phyloP scores from a whole-genome alignment of 768 basidiomycete species.

The Russula sp. region DNA sequence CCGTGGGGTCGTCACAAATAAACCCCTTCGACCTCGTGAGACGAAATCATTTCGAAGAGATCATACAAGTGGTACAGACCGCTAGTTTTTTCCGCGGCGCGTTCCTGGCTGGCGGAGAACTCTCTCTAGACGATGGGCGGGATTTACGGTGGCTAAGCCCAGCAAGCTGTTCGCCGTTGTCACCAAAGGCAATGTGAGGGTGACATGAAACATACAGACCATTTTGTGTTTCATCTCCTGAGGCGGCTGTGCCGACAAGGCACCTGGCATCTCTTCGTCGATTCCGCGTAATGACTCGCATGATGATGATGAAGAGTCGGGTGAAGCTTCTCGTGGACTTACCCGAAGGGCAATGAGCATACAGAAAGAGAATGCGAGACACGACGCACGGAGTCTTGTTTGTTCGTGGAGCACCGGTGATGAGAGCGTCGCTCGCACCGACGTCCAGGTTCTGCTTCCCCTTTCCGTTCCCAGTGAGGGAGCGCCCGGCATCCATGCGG shows the following conservation, averaged over 20 bases:
- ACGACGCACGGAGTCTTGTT: not conserved
- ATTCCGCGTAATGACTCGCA: not conserved
- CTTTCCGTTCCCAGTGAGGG: not conserved
- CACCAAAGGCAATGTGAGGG: not conserved
- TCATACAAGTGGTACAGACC: not conserved
- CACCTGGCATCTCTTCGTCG: not conserved
- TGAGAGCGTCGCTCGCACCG: not conserved
- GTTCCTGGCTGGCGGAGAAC: not conserved
- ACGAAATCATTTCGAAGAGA: not conserved
- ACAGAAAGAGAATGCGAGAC: not conserved
- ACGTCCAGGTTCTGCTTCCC: slow-evolving; percentile 12
- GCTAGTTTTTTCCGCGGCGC: not conserved
- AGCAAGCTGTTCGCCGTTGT: not conserved
- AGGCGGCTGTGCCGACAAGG: not conserved
- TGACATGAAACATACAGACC: not conserved
- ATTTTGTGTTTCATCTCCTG: not conserved
- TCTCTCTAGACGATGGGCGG: not conserved
- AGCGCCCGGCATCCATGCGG: slow-evolving; percentile 16
- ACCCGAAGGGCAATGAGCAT: not conserved
- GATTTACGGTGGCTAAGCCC: not conserved
- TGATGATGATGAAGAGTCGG: slow-evolving; percentile 6
- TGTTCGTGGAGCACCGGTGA: not conserved
- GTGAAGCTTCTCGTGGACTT: not conserved
- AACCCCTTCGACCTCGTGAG: slow-evolving; percentile 42
- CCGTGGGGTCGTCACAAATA: slow-evolving; percentile 47